These are phyloP conservation scores for Hanseniaspora taiwanica DNA, from an alignment of 805 yeast genomes.

Conservation along the genomic window DNA sequence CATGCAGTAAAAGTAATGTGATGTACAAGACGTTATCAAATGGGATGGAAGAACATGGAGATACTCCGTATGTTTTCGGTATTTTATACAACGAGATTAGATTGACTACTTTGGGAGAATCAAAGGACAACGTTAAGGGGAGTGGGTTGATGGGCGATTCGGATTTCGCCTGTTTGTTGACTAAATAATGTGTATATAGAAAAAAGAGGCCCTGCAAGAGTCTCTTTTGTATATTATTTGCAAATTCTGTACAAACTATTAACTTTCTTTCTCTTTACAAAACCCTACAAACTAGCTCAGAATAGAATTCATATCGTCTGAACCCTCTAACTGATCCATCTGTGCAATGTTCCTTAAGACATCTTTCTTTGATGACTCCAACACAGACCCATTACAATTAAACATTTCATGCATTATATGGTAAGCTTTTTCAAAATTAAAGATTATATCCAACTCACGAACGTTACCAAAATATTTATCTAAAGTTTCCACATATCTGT, in stretches of 20 bases:
- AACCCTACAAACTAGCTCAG: slow-evolving; percentile 15
- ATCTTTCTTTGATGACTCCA: slow-evolving; percentile 72
- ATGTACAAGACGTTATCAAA: slow-evolving; percentile 22
- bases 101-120: slow-evolving; percentile 12
- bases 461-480: slow-evolving; percentile 92
- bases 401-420: slow-evolving; percentile 81
- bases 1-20: slow-evolving; percentile 24
- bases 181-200: not conserved
- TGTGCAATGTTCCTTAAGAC: slow-evolving; percentile 64
- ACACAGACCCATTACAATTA: slow-evolving; percentile 68
- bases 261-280: not conserved
- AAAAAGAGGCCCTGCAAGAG: too few relatives aligned
- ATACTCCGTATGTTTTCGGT: slow-evolving; percentile 27
- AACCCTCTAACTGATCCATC: slow-evolving; percentile 76
- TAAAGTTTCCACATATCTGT: slow-evolving; percentile 92
- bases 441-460: slow-evolving; percentile 91
- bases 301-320: slow-evolving; percentile 45
- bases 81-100: slow-evolving; percentile 25
- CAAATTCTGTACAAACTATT: not conserved
- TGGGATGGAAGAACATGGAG: slow-evolving; percentile 27
- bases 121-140: slow-evolving; percentile 12
- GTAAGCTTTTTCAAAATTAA: slow-evolving; percentile 90
- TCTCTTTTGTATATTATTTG: too few relatives aligned
- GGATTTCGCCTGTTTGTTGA: slow-evolving; percentile 10
- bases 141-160: slow-evolving; percentile 14